These are phyloP conservation scores for Boletus sp. DNA, from an alignment of 768 basidiomycete genomes.

Conservation along the genomic window DNA sequence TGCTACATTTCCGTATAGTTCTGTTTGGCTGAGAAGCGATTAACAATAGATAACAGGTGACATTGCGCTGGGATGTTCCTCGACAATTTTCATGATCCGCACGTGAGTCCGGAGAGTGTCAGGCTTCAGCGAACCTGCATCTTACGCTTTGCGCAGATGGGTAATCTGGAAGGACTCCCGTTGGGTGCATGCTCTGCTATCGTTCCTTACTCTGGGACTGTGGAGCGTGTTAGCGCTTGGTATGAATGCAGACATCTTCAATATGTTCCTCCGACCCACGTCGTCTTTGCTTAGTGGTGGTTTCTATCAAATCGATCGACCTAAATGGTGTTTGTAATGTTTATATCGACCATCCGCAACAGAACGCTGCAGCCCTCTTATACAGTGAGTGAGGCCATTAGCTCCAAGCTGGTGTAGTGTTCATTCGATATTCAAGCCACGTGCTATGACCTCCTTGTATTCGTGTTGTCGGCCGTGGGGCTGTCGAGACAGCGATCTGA, in stretches of 20 bases:
- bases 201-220: slow-evolving; percentile 17
- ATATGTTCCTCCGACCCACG: neutral
- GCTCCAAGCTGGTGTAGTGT: neutral
- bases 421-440: slow-evolving; percentile 11
- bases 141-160: slow-evolving; percentile 17
- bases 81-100: slow-evolving; percentile 24
- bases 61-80: slow-evolving; percentile 18
- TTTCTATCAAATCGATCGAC: neutral
- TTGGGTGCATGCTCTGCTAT: slow-evolving; percentile 10
- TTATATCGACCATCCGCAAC: neutral
- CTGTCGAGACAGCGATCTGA: slow-evolving; percentile 7
- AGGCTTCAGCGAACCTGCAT: neutral
- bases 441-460: slow-evolving; percentile 18
- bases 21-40: neutral
- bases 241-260: neutral
- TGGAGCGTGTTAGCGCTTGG: slow-evolving; percentile 14
- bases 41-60: neutral
- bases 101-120: slow-evolving; percentile 12
- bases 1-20: no score
- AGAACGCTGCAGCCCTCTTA: neutral
- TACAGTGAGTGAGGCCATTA: slow-evolving; percentile 12
- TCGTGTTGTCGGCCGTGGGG: slow-evolving; percentile 16
- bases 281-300: slow-evolving; percentile 3
- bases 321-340: neutral
- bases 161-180: slow-evolving; percentile 22